phyloP scores from a whole-genome alignment of 2,329 filamentous ascomycete genomes.

The Herpotrichia juniperi region DNA sequence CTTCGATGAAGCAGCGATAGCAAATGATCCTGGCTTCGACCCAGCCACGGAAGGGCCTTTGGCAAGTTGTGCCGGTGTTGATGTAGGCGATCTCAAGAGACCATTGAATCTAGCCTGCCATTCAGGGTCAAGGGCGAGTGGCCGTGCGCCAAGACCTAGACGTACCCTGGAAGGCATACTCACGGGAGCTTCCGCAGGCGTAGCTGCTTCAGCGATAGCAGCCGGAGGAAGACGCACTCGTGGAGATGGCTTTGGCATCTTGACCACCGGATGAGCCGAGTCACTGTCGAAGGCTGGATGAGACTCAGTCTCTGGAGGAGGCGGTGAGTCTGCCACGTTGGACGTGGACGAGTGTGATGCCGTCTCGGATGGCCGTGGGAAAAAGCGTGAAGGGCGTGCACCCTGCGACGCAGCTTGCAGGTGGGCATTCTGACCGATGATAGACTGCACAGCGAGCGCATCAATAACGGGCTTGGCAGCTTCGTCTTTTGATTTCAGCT shows the following conservation, averaged over 20 bases:
- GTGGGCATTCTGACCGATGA: constrained; percentile 24
- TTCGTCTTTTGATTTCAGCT: constrained; percentile 37
- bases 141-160: constrained; percentile 40
- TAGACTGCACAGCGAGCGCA: constrained; percentile 26
- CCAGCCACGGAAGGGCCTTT: constrained; percentile 27
- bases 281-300: constrained; percentile 78
- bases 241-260: constrained; percentile 71
- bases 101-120: constrained; percentile 89
- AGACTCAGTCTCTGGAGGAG: constrained; percentile 73
- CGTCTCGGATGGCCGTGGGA: constrained; percentile 37
- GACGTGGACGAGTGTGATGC: constrained; percentile 20
- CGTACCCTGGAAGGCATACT: constrained; percentile 44
- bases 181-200: constrained; percentile 45
- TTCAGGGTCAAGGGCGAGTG: constrained; percentile 52
- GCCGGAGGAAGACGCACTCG: constrained; percentile 81
- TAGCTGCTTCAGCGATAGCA: constrained; percentile 40
- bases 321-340: constrained; percentile 38
- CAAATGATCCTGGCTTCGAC: constrained; percentile 54
- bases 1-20: constrained; percentile 72
- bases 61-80: constrained; percentile 33
- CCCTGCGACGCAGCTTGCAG: constrained; percentile 31
- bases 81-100: constrained; percentile 64
- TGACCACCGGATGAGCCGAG: constrained; percentile 68
- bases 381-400: constrained; percentile 45
- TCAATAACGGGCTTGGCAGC: constrained; percentile 26